Evolutionary conservation across 2,329 filamentous ascomycete species (phyloP).

Genomic region (Tolypocladium album): DNA sequence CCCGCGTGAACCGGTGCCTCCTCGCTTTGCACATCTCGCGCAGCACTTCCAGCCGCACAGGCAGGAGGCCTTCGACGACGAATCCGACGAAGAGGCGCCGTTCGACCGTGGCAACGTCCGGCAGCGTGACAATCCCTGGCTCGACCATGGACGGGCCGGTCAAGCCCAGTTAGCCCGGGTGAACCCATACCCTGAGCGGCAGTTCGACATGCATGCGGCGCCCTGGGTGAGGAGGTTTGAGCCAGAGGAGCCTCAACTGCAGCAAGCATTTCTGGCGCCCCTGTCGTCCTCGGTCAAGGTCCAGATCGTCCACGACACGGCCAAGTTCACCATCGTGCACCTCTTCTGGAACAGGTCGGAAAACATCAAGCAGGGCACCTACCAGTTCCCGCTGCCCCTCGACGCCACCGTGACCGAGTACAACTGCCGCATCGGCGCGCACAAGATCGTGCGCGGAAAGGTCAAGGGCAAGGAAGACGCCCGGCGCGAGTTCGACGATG

Average conservation of each 20-base stretch:
- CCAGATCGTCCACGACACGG: conserved; percentile 3
- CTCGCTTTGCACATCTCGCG: background rate
- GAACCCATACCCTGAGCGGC: background rate
- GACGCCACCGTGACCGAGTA: conserved; percentile 2
- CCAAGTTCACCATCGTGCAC: conserved; percentile 1
- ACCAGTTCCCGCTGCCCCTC: conserved; percentile 3
- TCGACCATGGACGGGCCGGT: background rate
- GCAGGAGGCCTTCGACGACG: background rate
- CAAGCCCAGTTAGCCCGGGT: background rate
- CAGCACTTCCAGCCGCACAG: background rate
- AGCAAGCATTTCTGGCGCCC: background rate
- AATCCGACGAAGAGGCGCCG: too few relatives aligned
- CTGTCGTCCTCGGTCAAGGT: conserved; percentile 1
- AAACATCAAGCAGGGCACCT: conserved; percentile 1
- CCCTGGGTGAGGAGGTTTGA: background rate
- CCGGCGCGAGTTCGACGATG: conserved; percentile 2
- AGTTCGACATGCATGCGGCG: background rate
- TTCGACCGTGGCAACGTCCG: background rate
- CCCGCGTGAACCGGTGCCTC: conserved; percentile 4
- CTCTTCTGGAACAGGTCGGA: conserved; percentile 1
- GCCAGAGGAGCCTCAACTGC: background rate
- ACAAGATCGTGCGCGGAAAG: conserved; percentile 3
- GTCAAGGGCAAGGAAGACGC: conserved; percentile 5
- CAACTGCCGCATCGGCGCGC: conserved; percentile 3
- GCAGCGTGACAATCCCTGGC: background rate